A percentile compares a stretch with the other conserved stretches of the same genome.
Conservation (phyloP, 306 rosid species). For the Argentina anserina region DNA sequence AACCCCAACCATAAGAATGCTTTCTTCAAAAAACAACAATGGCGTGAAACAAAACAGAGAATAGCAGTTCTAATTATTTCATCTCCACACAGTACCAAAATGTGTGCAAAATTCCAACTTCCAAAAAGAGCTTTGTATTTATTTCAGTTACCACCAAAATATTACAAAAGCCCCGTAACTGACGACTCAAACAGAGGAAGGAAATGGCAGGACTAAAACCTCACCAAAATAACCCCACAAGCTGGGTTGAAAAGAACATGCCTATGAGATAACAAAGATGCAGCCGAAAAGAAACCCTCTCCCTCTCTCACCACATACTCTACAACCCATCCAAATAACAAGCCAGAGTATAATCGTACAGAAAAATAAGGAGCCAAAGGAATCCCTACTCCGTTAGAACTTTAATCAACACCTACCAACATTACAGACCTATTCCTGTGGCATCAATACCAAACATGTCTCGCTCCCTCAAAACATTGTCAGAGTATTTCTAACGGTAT, state of each 20-base stretch:
- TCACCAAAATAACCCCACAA: conserved; percentile 25
- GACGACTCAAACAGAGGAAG: conserved; percentile 29
- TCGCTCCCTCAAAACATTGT: conserved; percentile 28
- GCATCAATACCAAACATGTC: conserved; percentile 37
- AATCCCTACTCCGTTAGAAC: conserved; percentile 58
- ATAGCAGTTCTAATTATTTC: background rate
- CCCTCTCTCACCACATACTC: conserved; percentile 47
- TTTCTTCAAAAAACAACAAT: background rate
- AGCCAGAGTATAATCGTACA: conserved; percentile 30
- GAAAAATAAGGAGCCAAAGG: conserved; percentile 27
- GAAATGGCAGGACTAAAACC: conserved; percentile 30
- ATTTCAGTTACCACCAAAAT: conserved; percentile 46
- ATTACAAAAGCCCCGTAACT: conserved; percentile 40
- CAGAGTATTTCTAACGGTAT: conserved; percentile 24
- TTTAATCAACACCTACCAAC: conserved; percentile 45
- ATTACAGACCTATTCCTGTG: conserved; percentile 43
- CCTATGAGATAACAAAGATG: conserved; percentile 37
- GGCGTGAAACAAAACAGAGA: background rate
- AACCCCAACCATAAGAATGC: background rate
- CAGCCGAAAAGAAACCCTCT: conserved; percentile 33
- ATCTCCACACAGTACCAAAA: background rate
- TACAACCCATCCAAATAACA: conserved; percentile 45
- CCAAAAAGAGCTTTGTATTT: conserved; percentile 37
- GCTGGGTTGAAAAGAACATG: conserved; percentile 44
- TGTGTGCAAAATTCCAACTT: background rate